Evolutionary conservation across 2,329 filamentous ascomycete genomes (phyloP).

Genomic region (Cordyceps javanica): DNA sequence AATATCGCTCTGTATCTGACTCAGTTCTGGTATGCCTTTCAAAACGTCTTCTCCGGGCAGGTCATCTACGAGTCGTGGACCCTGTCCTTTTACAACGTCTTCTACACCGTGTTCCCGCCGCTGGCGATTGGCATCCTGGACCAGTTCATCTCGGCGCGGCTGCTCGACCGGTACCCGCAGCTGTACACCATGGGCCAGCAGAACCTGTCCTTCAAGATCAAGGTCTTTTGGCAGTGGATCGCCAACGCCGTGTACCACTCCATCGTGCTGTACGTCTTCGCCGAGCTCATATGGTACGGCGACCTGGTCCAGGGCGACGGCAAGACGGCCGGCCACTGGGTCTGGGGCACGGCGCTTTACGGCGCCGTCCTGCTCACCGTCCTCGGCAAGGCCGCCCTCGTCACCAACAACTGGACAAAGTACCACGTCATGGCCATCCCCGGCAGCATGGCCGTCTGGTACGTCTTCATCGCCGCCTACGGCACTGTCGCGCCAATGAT

Average conservation of each 20-base stretch:
- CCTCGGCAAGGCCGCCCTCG: constrained; percentile 86
- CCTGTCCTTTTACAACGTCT: constrained; percentile 97
- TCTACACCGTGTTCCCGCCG: constrained; percentile 91
- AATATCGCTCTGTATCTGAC: constrained; percentile 99
- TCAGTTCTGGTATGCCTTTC: constrained; percentile 98
- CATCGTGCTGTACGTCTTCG: constrained; percentile 81
- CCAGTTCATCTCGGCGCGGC: constrained; percentile 89
- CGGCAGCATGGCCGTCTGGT: constrained; percentile 86
- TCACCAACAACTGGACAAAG: constrained; percentile 98
- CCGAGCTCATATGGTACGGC: constrained; percentile 71
- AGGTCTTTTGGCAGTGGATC: constrained; percentile 91
- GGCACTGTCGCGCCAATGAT: constrained; percentile 78
- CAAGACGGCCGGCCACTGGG: constrained; percentile 85
- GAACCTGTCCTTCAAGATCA: constrained; percentile 87
- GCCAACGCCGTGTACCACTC: constrained; percentile 94
- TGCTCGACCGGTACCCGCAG: constrained; percentile 93
- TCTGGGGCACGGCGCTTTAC: constrained; percentile 95
- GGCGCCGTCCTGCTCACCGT: constrained; percentile 90
- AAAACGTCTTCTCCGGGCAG: constrained; percentile 95
- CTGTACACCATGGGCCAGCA: constrained; percentile 90
- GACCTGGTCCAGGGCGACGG: constrained; percentile 77
- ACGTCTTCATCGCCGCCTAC: constrained; percentile 83
- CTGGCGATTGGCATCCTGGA: constrained; percentile 95
- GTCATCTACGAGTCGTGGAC: constrained; percentile 99
- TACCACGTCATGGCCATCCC: constrained; percentile 95